Evolutionary conservation across 805 yeast genomes (phyloP).

Genomic region (Wickerhamiella galacta): DNA sequence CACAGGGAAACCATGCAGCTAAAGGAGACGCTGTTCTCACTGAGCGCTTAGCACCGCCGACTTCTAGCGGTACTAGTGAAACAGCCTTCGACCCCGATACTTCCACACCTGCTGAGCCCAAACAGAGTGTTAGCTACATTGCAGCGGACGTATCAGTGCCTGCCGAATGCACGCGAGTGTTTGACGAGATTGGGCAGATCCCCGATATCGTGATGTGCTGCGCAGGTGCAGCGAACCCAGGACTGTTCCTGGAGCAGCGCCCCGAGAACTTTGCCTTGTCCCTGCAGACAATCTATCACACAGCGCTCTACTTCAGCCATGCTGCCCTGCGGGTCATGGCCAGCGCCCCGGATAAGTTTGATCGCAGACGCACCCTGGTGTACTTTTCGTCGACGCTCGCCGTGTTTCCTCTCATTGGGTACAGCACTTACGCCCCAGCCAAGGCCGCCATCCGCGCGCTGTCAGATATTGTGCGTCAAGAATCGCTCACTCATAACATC

Average conservation of each 20-base stretch:
- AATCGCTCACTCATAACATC: conserved; percentile 47
- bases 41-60: no score
- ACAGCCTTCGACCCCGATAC: not conserved
- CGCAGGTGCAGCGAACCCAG: conserved; percentile 77
- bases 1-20: no score
- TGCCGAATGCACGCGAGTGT: conserved; percentile 29
- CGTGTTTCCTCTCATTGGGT: conserved; percentile 79
- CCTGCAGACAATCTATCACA: conserved; percentile 49
- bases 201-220: conserved; percentile 73
- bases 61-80: no score
- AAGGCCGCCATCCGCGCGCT: conserved; percentile 70
- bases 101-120: conserved; percentile 10
- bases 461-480: conserved; percentile 68
- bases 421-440: conserved; percentile 75
- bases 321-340: conserved; percentile 27
- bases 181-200: conserved; percentile 23
- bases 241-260: conserved; percentile 52
- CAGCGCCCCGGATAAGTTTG: conserved; percentile 13
- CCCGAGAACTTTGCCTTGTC: conserved; percentile 44
- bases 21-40: no score
- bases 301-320: conserved; percentile 59
- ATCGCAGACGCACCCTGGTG: conserved; percentile 33
- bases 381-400: conserved; percentile 65
- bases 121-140: conserved; percentile 27
- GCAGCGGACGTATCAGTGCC: conserved; percentile 53